A percentile compares a stretch with the other conserved stretches of the same genome.
Conservation (phyloP, 1,139 yeast species). For the Saccharomycopsis hybrid region DNA sequence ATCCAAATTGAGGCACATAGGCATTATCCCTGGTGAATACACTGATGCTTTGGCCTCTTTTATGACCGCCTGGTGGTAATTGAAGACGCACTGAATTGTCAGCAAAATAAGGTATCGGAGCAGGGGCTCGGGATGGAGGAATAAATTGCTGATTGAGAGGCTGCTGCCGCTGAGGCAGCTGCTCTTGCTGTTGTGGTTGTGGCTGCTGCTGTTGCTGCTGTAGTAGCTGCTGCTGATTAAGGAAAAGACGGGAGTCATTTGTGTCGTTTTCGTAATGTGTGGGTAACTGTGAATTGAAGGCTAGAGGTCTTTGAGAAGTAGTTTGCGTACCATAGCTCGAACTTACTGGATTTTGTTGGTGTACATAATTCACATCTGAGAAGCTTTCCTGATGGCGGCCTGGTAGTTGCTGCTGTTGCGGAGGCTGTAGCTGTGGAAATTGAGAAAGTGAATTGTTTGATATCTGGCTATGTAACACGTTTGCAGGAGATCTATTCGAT, state of each 20-base stretch:
- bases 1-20: too few species aligned
- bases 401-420: too few species aligned
- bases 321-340: too few species aligned
- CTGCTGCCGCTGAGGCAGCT: too few species aligned
- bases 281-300: constrained; percentile 3
- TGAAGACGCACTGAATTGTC: constrained; percentile 22
- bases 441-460: constrained; percentile 4
- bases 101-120: constrained; percentile 26
- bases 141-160: constrained; percentile 23
- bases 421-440: constrained; percentile 2
- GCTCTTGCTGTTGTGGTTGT: constrained; percentile 26
- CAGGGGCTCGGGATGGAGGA: constrained; percentile 27
- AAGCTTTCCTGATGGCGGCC: too few species aligned
- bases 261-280: constrained; percentile 13
- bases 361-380: too few species aligned
- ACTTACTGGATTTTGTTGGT: too few species aligned
- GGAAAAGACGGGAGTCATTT: too few species aligned
- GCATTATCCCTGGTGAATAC: too few species aligned
- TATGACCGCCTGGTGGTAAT: constrained; percentile 21
- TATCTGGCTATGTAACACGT: not conserved
- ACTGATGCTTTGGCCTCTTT: constrained; percentile 38
- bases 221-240: too few species aligned
- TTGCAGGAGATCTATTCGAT: constrained; percentile 4
- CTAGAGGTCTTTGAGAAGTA: constrained; percentile 2
- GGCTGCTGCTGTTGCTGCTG: not conserved